Percentiles rank a stretch among this genome's conserved stretches.
These are phyloP conservation scores for Fremontodendron californicum DNA, from an alignment of 345 rosid genomes.

Conservation along the genomic window DNA sequence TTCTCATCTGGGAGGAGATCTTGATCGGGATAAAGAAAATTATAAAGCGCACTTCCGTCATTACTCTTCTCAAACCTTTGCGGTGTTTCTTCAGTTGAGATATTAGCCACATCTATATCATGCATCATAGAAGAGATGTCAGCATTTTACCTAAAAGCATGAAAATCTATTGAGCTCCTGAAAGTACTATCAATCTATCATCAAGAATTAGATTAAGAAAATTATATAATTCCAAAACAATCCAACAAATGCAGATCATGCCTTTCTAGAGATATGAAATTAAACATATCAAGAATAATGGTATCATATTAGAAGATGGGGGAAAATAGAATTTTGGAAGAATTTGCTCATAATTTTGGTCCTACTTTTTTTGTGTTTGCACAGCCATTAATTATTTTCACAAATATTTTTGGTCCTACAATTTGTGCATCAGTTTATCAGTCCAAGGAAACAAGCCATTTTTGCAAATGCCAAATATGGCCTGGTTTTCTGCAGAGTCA, in stretches of 20 bases:
- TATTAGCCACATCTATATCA: slow-evolving; percentile 33
- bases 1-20: slow-evolving; percentile 90
- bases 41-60: slow-evolving; percentile 45
- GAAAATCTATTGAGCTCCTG: background rate
- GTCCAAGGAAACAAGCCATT: background rate
- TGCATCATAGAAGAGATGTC: slow-evolving; percentile 8
- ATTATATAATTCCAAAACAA: background rate
- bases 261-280: background rate
- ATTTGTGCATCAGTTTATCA: background rate
- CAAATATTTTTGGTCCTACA: background rate
- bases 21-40: slow-evolving; percentile 77
- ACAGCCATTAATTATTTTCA: background rate
- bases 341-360: background rate
- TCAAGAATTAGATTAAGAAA: slow-evolving; percentile 4
- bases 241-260: background rate
- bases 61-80: slow-evolving; percentile 34
- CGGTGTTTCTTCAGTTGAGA: slow-evolving; percentile 25
- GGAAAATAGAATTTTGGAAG: too few relatives aligned
- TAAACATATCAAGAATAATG: background rate
- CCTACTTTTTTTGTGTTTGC: background rate
- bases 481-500: background rate
- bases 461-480: background rate
- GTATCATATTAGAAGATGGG: background rate
- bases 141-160: background rate
- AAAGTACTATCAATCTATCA: background rate